A percentile compares a stretch with the other conserved stretches of the same genome.
Conservation (phyloP, 352 stramenopile genomes). For the Phytophthora melonis region DNA sequence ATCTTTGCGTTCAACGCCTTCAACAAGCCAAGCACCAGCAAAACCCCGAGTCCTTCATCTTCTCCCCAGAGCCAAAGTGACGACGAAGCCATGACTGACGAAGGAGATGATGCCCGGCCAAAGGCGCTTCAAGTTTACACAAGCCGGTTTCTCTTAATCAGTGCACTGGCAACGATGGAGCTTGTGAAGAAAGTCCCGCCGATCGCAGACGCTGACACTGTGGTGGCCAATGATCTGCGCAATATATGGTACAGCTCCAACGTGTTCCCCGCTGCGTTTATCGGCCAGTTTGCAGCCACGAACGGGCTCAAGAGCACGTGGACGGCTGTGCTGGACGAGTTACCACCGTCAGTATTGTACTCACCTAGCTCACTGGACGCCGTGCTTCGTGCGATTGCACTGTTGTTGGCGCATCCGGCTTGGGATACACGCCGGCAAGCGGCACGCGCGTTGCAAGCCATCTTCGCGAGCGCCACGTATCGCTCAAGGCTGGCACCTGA, state of each 20-base stretch:
- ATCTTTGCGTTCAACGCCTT: slow-evolving; percentile 67
- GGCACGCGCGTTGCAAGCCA: slow-evolving; percentile 64
- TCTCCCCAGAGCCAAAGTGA: slow-evolving; percentile 26
- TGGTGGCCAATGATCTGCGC: slow-evolving; percentile 50
- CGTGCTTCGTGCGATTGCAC: slow-evolving; percentile 49
- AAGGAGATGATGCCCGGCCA: slow-evolving; percentile 2
- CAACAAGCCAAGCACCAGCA: slow-evolving; percentile 3
- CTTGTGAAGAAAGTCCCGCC: slow-evolving; percentile 70
- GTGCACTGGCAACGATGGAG: slow-evolving; percentile 73
- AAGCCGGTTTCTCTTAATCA: slow-evolving; percentile 77
- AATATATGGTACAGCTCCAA: slow-evolving; percentile 74
- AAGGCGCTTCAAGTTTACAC: slow-evolving; percentile 43
- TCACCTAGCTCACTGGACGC: slow-evolving; percentile 55
- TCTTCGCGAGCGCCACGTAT: slow-evolving; percentile 64
- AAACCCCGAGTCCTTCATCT: slow-evolving; percentile 14
- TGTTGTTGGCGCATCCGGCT: slow-evolving; percentile 69
- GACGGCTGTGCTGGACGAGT: slow-evolving; percentile 67
- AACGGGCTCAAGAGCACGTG: slow-evolving; percentile 58
- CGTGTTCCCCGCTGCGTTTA: slow-evolving; percentile 79
- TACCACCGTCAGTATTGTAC: slow-evolving; percentile 74
- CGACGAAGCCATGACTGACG: slow-evolving; percentile 7
- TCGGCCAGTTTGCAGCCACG: slow-evolving; percentile 73
- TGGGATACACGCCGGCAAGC: slow-evolving; percentile 83
- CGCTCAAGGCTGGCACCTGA: slow-evolving; percentile 47
- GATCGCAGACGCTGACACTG: slow-evolving; percentile 43